Conservation (phyloP, 345 rosid species). For the Raphanus sativus region DNA sequence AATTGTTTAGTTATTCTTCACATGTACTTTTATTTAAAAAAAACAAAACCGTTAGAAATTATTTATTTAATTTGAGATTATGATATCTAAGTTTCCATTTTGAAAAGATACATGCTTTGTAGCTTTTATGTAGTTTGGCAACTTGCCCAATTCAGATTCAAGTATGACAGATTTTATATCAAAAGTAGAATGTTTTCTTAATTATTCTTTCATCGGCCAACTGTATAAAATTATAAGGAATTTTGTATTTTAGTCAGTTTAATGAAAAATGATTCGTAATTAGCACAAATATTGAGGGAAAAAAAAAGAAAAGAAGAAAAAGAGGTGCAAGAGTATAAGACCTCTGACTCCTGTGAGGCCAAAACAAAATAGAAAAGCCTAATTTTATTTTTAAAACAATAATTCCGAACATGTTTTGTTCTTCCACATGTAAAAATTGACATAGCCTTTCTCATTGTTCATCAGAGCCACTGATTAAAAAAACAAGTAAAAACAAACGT, state of each 20-base stretch:
- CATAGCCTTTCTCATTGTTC: neutral
- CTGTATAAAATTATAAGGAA: neutral
- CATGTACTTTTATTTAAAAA: neutral
- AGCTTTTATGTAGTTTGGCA: conserved; percentile 15
- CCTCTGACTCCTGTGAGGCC: neutral
- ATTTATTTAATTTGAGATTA: neutral
- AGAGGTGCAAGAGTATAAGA: neutral
- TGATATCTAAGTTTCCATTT: neutral
- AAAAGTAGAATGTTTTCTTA: neutral
- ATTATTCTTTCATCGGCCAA: neutral
- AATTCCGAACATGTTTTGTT: neutral
- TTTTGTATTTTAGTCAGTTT: neutral
- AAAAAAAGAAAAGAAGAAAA: neutral
- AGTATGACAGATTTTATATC: neutral
- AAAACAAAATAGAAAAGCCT: conserved; percentile 3
- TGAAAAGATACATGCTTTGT: neutral
- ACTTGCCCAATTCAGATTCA: neutral
- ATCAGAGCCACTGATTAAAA: neutral
- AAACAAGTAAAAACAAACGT: neutral
- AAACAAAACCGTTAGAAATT: neutral
- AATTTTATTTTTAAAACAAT: neutral
- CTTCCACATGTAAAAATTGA: conserved; percentile 15
- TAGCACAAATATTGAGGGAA: neutral
- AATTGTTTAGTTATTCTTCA: neutral
- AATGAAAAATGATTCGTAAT: neutral